Base-by-base conservation (phyloP, 176 grass and related monocot genomes). In the Oryza australiensis region DNA sequence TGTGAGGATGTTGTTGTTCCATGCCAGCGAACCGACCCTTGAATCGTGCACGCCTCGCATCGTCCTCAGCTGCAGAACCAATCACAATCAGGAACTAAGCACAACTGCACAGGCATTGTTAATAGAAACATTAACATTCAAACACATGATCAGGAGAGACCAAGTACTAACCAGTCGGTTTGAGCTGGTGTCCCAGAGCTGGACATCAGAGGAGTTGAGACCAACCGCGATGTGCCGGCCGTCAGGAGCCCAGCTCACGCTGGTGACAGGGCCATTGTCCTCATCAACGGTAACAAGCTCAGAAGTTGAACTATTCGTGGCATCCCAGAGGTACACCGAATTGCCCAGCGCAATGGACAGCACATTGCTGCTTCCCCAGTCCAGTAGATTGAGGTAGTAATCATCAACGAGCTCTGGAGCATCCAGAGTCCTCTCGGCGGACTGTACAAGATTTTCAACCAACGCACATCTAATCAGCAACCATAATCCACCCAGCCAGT, bases 321-420 rank as follows among this genome's bases (percentile, higher is more conserved):
- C 90, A 14, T 89, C 57, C 90, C 90, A 92, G 16, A 89, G 72
- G 46, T 89, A 84, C 15, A 92, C 76, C 7, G 84, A 86, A 72
- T 41, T 89, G 33, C 83, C 76, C 28, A 92, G 60, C 9, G 87
- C 90, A 42, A 92, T 92, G 74, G 83, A 89, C 45, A 92, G 30
- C 33, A 92, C 71, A 53, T 89, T 89, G 87, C 29, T 80, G 65
- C 80, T 89, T 84, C 90, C 90, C 90, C 90, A 92, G 40, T 92
- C 90, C 38, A 92, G 70, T 18, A 92, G 84, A 74, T 92, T 87
- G 27, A 92, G 76, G 67, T 89, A 87, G 66, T 89, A 92, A 82
- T 92, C 87, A 0, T 92, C 87, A 10, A 84, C 60, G 20, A 92
- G 57, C 5, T 89, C 90, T 37, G 87, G 90, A 3, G 87, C 90